phyloP scores from a whole-genome alignment of 768 basidiomycete species.

The Boletus subparvulus region DNA sequence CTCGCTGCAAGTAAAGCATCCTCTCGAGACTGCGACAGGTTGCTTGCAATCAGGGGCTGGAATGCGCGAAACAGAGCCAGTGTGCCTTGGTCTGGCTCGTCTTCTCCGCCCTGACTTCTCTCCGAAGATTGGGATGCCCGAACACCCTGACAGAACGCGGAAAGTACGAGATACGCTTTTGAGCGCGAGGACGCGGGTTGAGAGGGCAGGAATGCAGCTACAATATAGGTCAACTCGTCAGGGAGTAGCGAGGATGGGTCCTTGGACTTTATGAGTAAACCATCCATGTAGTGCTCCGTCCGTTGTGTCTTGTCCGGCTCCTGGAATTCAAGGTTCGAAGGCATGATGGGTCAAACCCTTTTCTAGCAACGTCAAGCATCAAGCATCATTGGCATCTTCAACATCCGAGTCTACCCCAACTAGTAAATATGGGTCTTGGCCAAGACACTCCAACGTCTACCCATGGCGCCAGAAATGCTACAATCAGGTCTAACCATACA shows the following conservation, averaged over 20 bases:
- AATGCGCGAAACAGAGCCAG: conserved; percentile 51
- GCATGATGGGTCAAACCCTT: conserved; percentile 5
- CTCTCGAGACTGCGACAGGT: conserved; percentile 59
- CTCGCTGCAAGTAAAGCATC: conserved; percentile 50
- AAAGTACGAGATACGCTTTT: conserved; percentile 69
- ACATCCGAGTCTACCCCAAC: neutral
- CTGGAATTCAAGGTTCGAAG: neutral
- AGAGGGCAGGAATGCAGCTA: conserved; percentile 52
- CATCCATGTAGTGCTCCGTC: conserved; percentile 25
- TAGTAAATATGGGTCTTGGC: conserved; percentile 14
- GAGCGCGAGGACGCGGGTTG: conserved; percentile 48
- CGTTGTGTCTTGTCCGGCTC: neutral
- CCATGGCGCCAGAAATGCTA: conserved; percentile 19
- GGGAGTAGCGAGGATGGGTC: conserved; percentile 42
- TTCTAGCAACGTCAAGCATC: neutral
- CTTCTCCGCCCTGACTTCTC: conserved; percentile 35
- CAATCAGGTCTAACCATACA: conserved; percentile 68
- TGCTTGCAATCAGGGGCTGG: conserved; percentile 45
- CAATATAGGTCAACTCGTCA: conserved; percentile 54
- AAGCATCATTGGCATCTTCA: neutral
- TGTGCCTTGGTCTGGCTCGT: conserved; percentile 47
- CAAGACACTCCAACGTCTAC: conserved; percentile 6
- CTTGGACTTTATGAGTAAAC: conserved; percentile 34
- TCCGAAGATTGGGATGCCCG: conserved; percentile 39
- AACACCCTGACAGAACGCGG: conserved; percentile 64